Percentiles rank a stretch among this genome's conserved stretches.
Conservation (phyloP, 169 alveolate species). For the Amoebophrya sp. region DNA sequence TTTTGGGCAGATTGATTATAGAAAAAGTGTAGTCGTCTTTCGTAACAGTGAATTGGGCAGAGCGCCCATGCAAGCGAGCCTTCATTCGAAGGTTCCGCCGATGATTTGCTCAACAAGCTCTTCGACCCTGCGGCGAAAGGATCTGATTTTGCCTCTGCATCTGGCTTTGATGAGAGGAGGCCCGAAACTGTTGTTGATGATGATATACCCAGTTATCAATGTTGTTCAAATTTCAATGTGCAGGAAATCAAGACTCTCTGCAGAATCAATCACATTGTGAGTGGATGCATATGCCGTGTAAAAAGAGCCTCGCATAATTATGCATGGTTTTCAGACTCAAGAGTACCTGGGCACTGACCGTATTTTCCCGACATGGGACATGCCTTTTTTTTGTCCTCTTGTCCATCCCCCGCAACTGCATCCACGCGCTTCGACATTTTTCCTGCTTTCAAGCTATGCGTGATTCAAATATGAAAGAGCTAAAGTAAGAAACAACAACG, state of each 20-base stretch:
- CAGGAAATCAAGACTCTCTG: no score
- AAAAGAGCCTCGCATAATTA: no score
- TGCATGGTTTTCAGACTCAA: no score
- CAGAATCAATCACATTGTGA: no score
- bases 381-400: background rate
- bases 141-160: background rate
- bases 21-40: no score
- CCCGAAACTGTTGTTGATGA: background rate
- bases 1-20: no score
- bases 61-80: background rate
- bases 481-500: no score
- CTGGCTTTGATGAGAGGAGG: background rate
- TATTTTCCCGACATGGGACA: background rate
- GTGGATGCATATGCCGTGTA: no score
- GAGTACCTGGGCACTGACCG: background rate
- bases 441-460: background rate
- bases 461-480: no score
- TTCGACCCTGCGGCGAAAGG: background rate
- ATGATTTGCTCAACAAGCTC: background rate
- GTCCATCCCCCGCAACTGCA: background rate
- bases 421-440: background rate
- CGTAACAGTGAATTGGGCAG: background rate
- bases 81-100: background rate
- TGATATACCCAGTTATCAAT: no score
- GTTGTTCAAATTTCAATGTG: no score